Evolutionary conservation across 202 grass and related monocot species (phyloP).

Genomic region (Elaeis oleifera): DNA sequence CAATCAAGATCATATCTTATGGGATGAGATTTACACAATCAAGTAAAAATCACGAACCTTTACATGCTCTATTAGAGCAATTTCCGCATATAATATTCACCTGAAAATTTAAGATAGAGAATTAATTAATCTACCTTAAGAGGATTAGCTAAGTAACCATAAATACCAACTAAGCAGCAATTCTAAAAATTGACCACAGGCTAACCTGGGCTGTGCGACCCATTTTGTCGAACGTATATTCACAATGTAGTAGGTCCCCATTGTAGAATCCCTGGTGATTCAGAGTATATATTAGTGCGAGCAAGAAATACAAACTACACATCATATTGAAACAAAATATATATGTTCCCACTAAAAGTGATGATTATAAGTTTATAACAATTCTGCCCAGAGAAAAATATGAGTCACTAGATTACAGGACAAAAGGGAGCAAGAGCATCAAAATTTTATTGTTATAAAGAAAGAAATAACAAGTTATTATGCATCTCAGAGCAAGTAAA

Average conservation of each 20-base stretch:
- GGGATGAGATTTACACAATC: background rate
- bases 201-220: slow-evolving; percentile 85
- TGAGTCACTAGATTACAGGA: no score
- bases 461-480: no score
- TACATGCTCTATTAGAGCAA: slow-evolving; percentile 61
- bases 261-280: slow-evolving; percentile 53
- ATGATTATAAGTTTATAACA: no score
- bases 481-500: no score
- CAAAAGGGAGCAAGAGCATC: no score
- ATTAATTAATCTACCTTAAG: no score
- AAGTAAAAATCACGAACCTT: slow-evolving; percentile 42
- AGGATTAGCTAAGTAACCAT: no score
- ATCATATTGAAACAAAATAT: no score
- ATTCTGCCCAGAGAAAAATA: no score
- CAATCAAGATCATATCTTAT: no score
- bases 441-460: no score
- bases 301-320: slow-evolving; percentile 1
- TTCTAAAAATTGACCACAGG: slow-evolving; percentile 13
- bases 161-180: background rate
- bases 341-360: no score
- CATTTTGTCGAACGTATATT: slow-evolving; percentile 62
- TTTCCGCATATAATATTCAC: slow-evolving; percentile 81
- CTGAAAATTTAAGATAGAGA: slow-evolving; percentile 31
- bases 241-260: slow-evolving; percentile 79
- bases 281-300: background rate